Conservation (phyloP, 2,329 filamentous ascomycete genomes). For the Acephala macrosclerotiorum region DNA sequence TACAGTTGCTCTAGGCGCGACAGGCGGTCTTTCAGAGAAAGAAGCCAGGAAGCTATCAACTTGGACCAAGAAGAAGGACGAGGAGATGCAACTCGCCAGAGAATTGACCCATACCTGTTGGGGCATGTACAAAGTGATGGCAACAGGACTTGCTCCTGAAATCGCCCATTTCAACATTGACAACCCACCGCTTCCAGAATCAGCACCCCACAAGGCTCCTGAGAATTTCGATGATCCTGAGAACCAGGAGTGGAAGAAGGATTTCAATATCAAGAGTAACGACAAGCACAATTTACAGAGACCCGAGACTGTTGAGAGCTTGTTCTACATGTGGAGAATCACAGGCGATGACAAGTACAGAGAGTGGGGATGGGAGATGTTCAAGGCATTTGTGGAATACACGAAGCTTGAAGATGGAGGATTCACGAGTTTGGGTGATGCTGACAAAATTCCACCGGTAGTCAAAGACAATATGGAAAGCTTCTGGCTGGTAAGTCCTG, state of each 20-base stretch:
- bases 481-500: constrained; percentile 93
- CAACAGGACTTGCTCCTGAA: constrained; percentile 91
- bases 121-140: constrained; percentile 93
- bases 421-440: constrained; percentile 83
- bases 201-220: constrained; percentile 56
- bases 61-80: constrained; percentile 83
- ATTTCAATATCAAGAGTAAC: constrained; percentile 80
- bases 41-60: constrained; percentile 74
- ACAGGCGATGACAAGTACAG: constrained; percentile 89
- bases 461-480: constrained; percentile 95
- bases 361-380: constrained; percentile 99
- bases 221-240: constrained; percentile 59
- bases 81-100: constrained; percentile 84
- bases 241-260: constrained; percentile 73
- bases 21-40: constrained; percentile 76
- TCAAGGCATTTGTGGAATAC: constrained; percentile 87
- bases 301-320: constrained; percentile 93
- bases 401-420: constrained; percentile 81
- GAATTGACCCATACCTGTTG: constrained; percentile 98
- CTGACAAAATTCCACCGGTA: constrained; percentile 72
- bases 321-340: constrained; percentile 99
- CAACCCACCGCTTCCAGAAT: constrained; percentile 69
- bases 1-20: constrained; percentile 89
- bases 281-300: constrained; percentile 94
- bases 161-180: constrained; percentile 90